These are phyloP conservation scores for Scedosporium aurantiacum DNA, from an alignment of 2,329 filamentous ascomycete species.

Conservation along the genomic window DNA sequence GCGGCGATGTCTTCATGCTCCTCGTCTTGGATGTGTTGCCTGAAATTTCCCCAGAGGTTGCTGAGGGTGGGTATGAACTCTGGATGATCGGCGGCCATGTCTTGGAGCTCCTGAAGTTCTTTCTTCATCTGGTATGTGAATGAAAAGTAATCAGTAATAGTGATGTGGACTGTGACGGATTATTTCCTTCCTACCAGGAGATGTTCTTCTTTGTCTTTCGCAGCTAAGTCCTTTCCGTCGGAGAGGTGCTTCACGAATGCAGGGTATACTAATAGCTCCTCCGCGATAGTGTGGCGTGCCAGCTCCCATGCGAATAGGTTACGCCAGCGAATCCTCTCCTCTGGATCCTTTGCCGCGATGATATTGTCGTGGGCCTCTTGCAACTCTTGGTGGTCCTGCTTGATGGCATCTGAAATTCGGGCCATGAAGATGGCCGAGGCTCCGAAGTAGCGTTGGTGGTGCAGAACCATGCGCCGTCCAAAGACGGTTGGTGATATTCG, in stretches of 20 bases:
- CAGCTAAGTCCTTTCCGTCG: slow-evolving; percentile 30
- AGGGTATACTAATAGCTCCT: slow-evolving; percentile 42
- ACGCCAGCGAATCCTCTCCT: slow-evolving; percentile 27
- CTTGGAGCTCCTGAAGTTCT: slow-evolving; percentile 36
- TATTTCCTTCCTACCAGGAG: slow-evolving; percentile 21
- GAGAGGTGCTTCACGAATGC: slow-evolving; percentile 37
- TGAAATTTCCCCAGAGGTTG: slow-evolving; percentile 29
- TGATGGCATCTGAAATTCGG: slow-evolving; percentile 16
- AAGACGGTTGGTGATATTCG: neutral
- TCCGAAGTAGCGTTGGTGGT: neutral
- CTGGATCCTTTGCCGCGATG: slow-evolving; percentile 19
- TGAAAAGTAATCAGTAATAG: neutral
- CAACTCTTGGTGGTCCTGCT: slow-evolving; percentile 20
- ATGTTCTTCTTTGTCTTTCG: slow-evolving; percentile 36
- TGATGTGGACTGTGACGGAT: neutral
- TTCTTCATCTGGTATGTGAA: slow-evolving; percentile 35
- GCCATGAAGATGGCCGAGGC: slow-evolving; percentile 13
- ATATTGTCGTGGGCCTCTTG: slow-evolving; percentile 28
- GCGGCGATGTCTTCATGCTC: slow-evolving; percentile 36
- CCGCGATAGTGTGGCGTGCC: slow-evolving; percentile 33
- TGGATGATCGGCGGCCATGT: slow-evolving; percentile 24
- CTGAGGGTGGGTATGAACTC: slow-evolving; percentile 32
- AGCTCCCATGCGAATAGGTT: slow-evolving; percentile 40
- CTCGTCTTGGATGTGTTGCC: slow-evolving; percentile 37
- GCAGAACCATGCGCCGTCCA: neutral